phyloP scores from a whole-genome alignment of 2,329 filamentous ascomycete species.

The Aureobasidium uvarum region DNA sequence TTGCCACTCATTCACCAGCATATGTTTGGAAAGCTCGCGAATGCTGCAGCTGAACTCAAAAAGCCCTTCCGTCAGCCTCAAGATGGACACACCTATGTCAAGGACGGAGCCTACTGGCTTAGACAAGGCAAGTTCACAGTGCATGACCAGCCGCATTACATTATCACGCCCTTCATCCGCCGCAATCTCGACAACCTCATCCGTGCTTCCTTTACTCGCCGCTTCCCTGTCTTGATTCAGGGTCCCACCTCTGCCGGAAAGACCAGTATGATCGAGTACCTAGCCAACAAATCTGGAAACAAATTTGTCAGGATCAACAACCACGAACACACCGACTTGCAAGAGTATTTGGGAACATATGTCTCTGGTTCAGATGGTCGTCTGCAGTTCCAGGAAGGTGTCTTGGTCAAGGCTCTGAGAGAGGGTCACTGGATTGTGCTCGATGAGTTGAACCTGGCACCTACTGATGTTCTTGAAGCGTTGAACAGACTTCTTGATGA shows the following conservation, averaged over 20 bases:
- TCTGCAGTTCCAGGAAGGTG: constrained; percentile 85
- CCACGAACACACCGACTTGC: constrained; percentile 96
- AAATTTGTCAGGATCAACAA: constrained; percentile 99
- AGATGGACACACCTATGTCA: constrained; percentile 75
- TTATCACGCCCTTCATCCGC: constrained; percentile 93
- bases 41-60: constrained; percentile 69
- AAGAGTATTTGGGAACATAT: constrained; percentile 96
- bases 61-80: constrained; percentile 74
- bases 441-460: constrained; percentile 94
- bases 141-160: constrained; percentile 81
- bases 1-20: constrained; percentile 77
- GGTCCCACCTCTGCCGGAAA: constrained; percentile 97
- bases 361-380: constrained; percentile 81
- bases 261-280: constrained; percentile 98
- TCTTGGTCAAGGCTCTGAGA: constrained; percentile 87
- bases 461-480: constrained; percentile 94
- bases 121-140: constrained; percentile 67
- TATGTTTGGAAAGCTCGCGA: constrained; percentile 68
- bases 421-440: constrained; percentile 98
- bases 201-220: constrained; percentile 83
- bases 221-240: constrained; percentile 92
- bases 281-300: constrained; percentile 95
- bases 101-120: constrained; percentile 63
- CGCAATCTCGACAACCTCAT: constrained; percentile 93
- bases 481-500: constrained; percentile 94